phyloP scores from a whole-genome alignment of 2,329 filamentous ascomycete species.

The Thelonectria blattea region DNA sequence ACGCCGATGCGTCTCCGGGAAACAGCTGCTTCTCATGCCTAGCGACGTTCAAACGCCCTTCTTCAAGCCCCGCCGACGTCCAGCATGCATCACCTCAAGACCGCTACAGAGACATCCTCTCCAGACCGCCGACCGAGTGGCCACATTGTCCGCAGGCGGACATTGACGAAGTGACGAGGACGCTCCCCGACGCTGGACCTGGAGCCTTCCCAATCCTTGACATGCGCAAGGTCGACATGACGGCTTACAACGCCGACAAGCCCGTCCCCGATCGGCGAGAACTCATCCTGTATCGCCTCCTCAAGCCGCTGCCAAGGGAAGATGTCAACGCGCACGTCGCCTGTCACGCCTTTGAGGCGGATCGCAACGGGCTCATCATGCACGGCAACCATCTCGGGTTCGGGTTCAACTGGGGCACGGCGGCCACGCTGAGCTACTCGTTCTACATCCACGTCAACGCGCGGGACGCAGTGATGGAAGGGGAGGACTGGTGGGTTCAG shows the following conservation, averaged over 20 bases:
- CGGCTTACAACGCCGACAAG: slow-evolving; percentile 49
- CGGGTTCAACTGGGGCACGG: slow-evolving; percentile 48
- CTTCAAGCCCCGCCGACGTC: slow-evolving; percentile 43
- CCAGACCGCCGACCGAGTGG: slow-evolving; percentile 50
- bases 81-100: slow-evolving; percentile 51
- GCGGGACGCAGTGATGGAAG: slow-evolving; percentile 54
- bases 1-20: slow-evolving; percentile 47
- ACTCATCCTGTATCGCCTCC: slow-evolving; percentile 56
- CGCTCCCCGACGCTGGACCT: slow-evolving; percentile 45
- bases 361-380: slow-evolving; percentile 62
- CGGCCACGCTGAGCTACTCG: slow-evolving; percentile 56
- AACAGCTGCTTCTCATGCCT: slow-evolving; percentile 58
- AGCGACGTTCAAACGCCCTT: slow-evolving; percentile 57
- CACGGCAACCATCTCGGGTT: slow-evolving; percentile 56
- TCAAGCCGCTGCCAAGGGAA: slow-evolving; percentile 49
- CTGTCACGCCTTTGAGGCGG: slow-evolving; percentile 57
- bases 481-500: slow-evolving; percentile 60
- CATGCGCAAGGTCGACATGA: slow-evolving; percentile 63
- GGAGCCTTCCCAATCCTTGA: slow-evolving; percentile 57
- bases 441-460: slow-evolving; percentile 60
- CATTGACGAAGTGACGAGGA: slow-evolving; percentile 47
- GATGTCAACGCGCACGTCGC: slow-evolving; percentile 54
- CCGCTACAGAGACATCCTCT: slow-evolving; percentile 51
- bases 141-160: slow-evolving; percentile 53
- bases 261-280: slow-evolving; percentile 54